phyloP scores from a whole-genome alignment of 352 stramenopile species.

The Phytophthora melonis region DNA sequence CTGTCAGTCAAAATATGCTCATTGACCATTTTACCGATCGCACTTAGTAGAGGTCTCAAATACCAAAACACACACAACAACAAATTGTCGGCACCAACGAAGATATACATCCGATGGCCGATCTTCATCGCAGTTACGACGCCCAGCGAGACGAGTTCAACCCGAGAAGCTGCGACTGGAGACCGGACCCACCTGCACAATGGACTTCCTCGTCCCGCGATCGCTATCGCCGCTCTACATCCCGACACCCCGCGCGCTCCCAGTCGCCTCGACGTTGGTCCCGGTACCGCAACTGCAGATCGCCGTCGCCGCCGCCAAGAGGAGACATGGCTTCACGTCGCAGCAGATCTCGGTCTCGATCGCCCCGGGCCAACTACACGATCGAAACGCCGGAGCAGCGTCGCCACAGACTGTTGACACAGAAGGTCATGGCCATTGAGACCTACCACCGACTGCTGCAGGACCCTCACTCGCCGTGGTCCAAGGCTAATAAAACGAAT shows the following conservation, averaged over 20 bases:
- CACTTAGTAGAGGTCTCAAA: slow-evolving; percentile 20
- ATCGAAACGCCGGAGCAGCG: slow-evolving; percentile 8
- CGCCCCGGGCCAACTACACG: slow-evolving; percentile 16
- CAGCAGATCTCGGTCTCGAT: slow-evolving; percentile 19
- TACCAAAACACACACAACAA: not conserved
- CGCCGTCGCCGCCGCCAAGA: slow-evolving; percentile 16
- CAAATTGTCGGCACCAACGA: not conserved
- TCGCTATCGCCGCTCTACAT: slow-evolving; percentile 13
- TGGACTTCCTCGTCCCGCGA: slow-evolving; percentile 4
- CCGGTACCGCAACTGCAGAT: slow-evolving; percentile 14
- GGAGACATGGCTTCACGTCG: slow-evolving; percentile 15
- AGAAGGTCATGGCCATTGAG: slow-evolving; percentile 32
- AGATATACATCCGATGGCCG: slow-evolving; percentile 12
- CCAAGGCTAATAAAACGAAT: slow-evolving; percentile 1
- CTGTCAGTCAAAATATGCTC: not conserved
- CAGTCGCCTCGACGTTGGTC: slow-evolving; percentile 18
- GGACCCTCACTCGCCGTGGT: slow-evolving; percentile 17
- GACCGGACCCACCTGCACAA: not conserved
- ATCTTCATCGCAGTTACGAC: slow-evolving; percentile 24
- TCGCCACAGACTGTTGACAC: slow-evolving; percentile 17
- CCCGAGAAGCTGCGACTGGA: slow-evolving; percentile 3
- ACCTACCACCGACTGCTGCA: slow-evolving; percentile 17
- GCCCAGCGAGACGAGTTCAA: slow-evolving; percentile 4
- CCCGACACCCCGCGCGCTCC: slow-evolving; percentile 6
- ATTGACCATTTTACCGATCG: slow-evolving; percentile 8